Conservation (phyloP, 2,329 filamentous ascomycete genomes). For the Colletotrichum musae region DNA sequence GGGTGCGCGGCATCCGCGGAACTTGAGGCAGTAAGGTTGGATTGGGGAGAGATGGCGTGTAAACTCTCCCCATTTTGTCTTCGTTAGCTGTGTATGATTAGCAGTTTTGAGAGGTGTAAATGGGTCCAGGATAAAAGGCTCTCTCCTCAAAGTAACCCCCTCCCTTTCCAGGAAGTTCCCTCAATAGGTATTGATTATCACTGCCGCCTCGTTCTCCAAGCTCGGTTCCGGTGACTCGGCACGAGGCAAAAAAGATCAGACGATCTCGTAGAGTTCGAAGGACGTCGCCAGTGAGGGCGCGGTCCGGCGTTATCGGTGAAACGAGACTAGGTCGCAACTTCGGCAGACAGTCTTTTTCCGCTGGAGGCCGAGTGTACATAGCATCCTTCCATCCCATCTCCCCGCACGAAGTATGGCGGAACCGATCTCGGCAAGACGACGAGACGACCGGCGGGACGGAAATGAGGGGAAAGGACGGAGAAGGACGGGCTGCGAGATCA, state of each 20-base stretch:
- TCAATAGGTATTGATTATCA: not conserved
- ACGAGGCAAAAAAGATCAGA: not conserved
- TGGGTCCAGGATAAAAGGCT: not conserved
- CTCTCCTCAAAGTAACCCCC: too few species aligned
- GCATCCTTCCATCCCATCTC: conserved; percentile 3
- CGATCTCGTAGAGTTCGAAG: conserved; percentile 14
- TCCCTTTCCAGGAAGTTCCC: not conserved
- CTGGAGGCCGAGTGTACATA: too few species aligned
- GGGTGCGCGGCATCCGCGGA: too few species aligned
- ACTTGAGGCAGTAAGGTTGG: not conserved
- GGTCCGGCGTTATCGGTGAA: not conserved
- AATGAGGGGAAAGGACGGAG: not conserved
- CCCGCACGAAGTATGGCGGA: not conserved
- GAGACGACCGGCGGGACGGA: too few species aligned
- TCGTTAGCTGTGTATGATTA: too few species aligned
- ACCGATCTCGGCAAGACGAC: conserved; percentile 16
- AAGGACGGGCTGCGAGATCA: not conserved
- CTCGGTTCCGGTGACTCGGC: too few species aligned
- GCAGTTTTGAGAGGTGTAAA: too few species aligned
- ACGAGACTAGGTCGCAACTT: not conserved
- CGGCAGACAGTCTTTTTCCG: not conserved
- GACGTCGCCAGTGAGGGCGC: not conserved
- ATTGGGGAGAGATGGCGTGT: not conserved
- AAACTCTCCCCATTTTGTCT: too few species aligned
- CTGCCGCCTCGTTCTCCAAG: too few species aligned